Evolutionary conservation across 345 rosid species (phyloP), one percentile per base, ranked within the genome.

Genomic region (Citrus cavaleriei): DNA sequence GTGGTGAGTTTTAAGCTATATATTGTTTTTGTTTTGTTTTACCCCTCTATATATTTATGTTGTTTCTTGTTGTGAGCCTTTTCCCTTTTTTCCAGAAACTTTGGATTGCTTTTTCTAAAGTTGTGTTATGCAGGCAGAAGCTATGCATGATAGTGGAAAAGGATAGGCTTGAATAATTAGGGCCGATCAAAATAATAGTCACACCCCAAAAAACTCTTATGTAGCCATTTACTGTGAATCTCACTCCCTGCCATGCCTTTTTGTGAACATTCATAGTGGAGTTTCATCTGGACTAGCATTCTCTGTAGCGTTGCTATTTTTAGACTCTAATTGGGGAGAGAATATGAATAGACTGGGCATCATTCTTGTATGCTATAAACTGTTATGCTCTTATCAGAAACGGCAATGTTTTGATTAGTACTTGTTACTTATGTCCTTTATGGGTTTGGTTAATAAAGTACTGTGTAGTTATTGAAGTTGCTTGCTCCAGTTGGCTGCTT

Each of bases 1-100:
- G 95, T 96, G 84, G 99, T 95, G 82, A 89, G 95, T 86, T 72
- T 12, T 72, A 78, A 34, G 28, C 51, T 75, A 24, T 58, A 25
- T n/a, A 24, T 61, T 34, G 5, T 73, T 35, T 59, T 30, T 78
- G 70, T 27, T 55, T 18, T 75, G 54, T 19, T 30, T 0, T 12
- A 10, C 42, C 27, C 35, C 74, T 51, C 13, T 59, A 37, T 24
- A 59, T 46, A 13, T 59, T 28, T 22, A 27, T 74, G 28, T 59
- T 35, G 40, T 34, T 65, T 73, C 58, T 57, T 30, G 14, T 38
- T 70, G 49, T 13, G 18, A 77, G 40, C 40, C 55, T 75, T 30
- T n/a, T 46, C 25, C 24, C 28, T 37, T 75, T 18, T 1, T n/a
- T 73, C 61, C 58, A 38, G 60, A 35, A 67, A 28, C 71, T 60